These are phyloP conservation scores for Diutina mesorugosa DNA, from an alignment of 1,139 yeast species.

Conservation along the genomic window DNA sequence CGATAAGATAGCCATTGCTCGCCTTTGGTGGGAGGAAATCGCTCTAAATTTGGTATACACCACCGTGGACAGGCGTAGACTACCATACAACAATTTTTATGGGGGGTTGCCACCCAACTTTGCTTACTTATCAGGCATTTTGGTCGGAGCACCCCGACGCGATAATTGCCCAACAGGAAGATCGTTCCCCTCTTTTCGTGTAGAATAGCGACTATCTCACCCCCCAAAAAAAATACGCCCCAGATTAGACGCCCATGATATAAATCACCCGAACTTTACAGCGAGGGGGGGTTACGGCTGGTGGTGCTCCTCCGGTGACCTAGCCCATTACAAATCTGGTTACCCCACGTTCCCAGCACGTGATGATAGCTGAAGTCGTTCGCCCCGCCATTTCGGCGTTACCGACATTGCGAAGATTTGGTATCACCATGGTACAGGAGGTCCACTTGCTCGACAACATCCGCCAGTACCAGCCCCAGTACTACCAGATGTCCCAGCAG, in stretches of 20 bases:
- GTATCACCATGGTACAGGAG: conserved; percentile 2
- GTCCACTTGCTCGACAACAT: conserved; percentile 9
- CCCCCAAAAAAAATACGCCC: neutral
- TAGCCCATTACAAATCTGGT: neutral
- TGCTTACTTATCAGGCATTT: neutral
- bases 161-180: neutral
- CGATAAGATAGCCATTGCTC: neutral
- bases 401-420: neutral
- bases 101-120: neutral
- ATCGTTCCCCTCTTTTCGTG: neutral
- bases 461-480: conserved; percentile 11
- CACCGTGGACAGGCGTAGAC: neutral
- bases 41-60: neutral
- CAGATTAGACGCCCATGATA: neutral
- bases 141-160: neutral
- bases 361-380: neutral
- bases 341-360: neutral
- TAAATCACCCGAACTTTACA: neutral
- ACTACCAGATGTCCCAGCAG: conserved; percentile 15
- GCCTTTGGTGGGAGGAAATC: neutral
- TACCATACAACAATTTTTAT: neutral
- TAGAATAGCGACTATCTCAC: neutral
- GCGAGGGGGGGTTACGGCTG: neutral
- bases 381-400: neutral
- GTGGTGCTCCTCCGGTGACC: neutral